These are phyloP conservation scores for Avena sativa DNA, from an alignment of 176 grass and related monocot species.

Conservation along the genomic window DNA sequence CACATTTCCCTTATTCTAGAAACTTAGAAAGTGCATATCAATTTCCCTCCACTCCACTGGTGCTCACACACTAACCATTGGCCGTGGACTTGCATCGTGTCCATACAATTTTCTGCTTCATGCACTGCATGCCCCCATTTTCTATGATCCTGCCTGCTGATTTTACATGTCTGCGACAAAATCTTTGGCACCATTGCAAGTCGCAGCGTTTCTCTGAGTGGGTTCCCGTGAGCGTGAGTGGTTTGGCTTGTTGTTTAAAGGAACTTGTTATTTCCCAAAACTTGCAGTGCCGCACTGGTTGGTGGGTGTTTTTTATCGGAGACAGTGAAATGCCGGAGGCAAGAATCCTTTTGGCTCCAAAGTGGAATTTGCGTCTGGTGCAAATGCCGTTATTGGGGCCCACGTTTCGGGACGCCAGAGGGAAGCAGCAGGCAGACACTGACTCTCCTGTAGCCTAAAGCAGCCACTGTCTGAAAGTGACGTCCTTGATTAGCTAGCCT, in stretches of 20 bases:
- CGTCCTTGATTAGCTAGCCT: constrained; percentile 19
- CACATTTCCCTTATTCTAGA: background rate
- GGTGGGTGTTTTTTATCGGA: background rate
- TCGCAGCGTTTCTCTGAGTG: background rate
- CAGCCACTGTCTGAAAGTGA: constrained; percentile 35
- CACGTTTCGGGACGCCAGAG: constrained; percentile 63
- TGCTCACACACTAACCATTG: constrained; percentile 8
- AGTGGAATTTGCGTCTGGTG: constrained; percentile 55
- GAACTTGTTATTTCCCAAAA: constrained; percentile 32
- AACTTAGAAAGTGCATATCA: background rate
- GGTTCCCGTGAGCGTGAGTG: constrained; percentile 7
- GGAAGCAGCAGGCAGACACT: constrained; percentile 52
- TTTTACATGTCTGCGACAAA: background rate
- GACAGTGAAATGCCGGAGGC: constrained; percentile 13
- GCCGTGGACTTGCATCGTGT: background rate
- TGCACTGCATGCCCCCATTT: background rate
- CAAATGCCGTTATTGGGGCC: constrained; percentile 67
- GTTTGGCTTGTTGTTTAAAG: constrained; percentile 29
- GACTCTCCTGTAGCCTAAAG: constrained; percentile 58
- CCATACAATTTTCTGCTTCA: background rate
- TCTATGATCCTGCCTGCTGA: background rate
- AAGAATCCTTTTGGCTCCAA: constrained; percentile 33
- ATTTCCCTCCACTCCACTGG: background rate
- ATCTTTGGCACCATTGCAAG: constrained; percentile 6
- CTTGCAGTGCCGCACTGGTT: constrained; percentile 5